Conservation (phyloP, 495 filamentous ascomycete species). For the Trypethelium eluteriae region DNA sequence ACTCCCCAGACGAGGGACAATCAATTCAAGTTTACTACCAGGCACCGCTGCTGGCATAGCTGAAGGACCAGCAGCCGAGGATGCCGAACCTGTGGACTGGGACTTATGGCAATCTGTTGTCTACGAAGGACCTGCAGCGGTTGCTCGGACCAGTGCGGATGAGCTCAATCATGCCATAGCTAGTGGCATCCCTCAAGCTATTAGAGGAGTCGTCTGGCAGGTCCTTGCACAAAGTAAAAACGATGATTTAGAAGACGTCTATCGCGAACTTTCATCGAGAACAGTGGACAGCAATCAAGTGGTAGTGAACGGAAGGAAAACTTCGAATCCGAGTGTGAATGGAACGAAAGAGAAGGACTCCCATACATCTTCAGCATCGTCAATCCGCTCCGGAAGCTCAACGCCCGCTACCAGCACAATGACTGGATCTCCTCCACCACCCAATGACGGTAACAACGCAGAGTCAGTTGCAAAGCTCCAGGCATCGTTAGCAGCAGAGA, state of each 20-base stretch:
- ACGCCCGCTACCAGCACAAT: slow-evolving; percentile 52
- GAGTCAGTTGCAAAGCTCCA: slow-evolving; percentile 62
- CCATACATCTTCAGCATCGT: slow-evolving; percentile 65
- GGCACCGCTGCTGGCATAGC: slow-evolving; percentile 74
- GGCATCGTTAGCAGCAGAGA: slow-evolving; percentile 54
- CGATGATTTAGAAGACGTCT: slow-evolving; percentile 79
- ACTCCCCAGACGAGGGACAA: neutral
- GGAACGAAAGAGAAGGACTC: slow-evolving; percentile 56
- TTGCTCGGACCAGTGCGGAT: slow-evolving; percentile 74
- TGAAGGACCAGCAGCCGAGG: slow-evolving; percentile 62
- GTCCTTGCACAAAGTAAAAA: slow-evolving; percentile 90
- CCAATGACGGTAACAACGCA: slow-evolving; percentile 51
- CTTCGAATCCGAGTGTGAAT: slow-evolving; percentile 36
- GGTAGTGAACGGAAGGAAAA: neutral
- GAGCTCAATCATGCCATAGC: slow-evolving; percentile 87
- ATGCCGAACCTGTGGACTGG: slow-evolving; percentile 74
- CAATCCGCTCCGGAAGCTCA: slow-evolving; percentile 73
- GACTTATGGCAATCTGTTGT: slow-evolving; percentile 96
- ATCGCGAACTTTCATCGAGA: slow-evolving; percentile 55
- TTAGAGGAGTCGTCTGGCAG: slow-evolving; percentile 96
- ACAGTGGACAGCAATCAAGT: slow-evolving; percentile 3
- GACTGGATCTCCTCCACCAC: slow-evolving; percentile 47
- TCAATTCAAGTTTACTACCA: slow-evolving; percentile 61
- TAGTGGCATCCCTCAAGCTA: slow-evolving; percentile 85
- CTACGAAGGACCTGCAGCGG: slow-evolving; percentile 79